Conservation (phyloP, 768 basidiomycete species). For the Coprinopsis strossmayeri region DNA sequence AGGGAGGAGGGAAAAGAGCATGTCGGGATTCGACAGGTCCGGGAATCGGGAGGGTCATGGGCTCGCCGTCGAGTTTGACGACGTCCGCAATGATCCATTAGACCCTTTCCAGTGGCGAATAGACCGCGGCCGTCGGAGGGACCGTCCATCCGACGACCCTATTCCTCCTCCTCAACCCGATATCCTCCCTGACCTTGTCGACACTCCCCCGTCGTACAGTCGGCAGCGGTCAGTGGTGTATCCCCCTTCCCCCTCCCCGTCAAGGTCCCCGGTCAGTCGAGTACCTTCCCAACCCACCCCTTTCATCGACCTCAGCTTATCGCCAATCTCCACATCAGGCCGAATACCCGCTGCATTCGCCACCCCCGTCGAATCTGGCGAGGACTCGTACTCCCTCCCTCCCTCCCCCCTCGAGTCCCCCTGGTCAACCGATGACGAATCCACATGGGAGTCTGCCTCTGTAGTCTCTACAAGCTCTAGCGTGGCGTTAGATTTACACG, state of each 20-base stretch:
- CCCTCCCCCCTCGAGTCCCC: slow-evolving; percentile 34
- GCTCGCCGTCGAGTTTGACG: slow-evolving; percentile 22
- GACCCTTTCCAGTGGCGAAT: slow-evolving; percentile 55
- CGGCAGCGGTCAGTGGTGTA: slow-evolving; percentile 37
- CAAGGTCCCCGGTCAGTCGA: slow-evolving; percentile 30
- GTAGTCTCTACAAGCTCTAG: slow-evolving; percentile 49
- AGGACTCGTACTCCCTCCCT: background rate
- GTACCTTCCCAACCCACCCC: slow-evolving; percentile 5
- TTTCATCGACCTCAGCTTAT: slow-evolving; percentile 17
- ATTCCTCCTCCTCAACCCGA: slow-evolving; percentile 24
- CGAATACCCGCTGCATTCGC: slow-evolving; percentile 27
- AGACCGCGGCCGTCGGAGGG: slow-evolving; percentile 56
- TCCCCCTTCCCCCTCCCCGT: slow-evolving; percentile 50
- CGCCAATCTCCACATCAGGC: slow-evolving; percentile 32
- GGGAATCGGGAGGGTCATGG: slow-evolving; percentile 42
- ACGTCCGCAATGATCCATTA: slow-evolving; percentile 22
- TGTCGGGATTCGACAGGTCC: slow-evolving; percentile 49
- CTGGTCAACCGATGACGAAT: slow-evolving; percentile 76
- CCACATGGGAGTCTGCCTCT: slow-evolving; percentile 69
- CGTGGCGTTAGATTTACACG: background rate
- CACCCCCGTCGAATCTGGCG: slow-evolving; percentile 15
- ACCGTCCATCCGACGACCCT: slow-evolving; percentile 40
- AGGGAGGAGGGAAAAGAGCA: slow-evolving; percentile 62
- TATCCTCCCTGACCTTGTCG: slow-evolving; percentile 22
- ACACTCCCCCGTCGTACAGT: slow-evolving; percentile 30